A percentile compares a stretch with the other conserved stretches of the same genome.
phyloP scores from a whole-genome alignment of 2,329 filamentous ascomycete genomes.

The Sporothrix brasiliensis region DNA sequence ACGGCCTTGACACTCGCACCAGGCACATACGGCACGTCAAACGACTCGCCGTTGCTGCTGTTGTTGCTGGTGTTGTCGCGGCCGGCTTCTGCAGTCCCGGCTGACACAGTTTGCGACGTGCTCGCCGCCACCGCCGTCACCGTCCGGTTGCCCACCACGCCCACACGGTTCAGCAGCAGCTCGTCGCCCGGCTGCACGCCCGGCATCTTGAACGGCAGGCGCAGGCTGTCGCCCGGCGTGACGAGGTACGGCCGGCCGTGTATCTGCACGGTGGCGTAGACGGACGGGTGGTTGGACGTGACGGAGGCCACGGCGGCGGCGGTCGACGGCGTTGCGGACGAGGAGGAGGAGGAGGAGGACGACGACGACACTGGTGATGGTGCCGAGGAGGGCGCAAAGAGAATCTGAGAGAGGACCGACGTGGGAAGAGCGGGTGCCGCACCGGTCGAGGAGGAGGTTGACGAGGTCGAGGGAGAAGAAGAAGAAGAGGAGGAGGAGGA shows the following conservation, averaged over 20 bases:
- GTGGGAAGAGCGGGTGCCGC: constrained; percentile 7
- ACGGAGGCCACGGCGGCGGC: not conserved
- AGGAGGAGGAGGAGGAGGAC: too few relatives aligned
- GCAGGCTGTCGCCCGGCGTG: constrained; percentile 72
- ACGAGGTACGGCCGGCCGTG: constrained; percentile 80
- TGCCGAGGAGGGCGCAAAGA: constrained; percentile 22
- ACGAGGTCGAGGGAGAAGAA: not conserved
- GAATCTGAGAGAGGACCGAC: constrained; percentile 24
- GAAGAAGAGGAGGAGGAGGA: not conserved
- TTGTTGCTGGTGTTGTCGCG: not conserved
- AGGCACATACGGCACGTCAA: constrained; percentile 28
- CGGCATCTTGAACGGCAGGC: constrained; percentile 78
- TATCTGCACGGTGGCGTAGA: constrained; percentile 76
- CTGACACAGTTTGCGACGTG: not conserved
- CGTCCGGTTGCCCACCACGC: constrained; percentile 71
- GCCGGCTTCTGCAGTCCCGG: too few relatives aligned
- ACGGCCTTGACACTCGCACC: constrained; percentile 53
- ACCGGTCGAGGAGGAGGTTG: not conserved
- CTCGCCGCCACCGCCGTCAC: constrained; percentile 32
- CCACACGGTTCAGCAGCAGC: constrained; percentile 83
- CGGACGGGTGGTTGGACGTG: constrained; percentile 31
- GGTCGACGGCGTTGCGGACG: not conserved
- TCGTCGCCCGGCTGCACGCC: constrained; percentile 79
- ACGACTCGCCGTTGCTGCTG: not conserved
- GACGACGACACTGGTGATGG: not conserved